These are phyloP conservation scores for Erythrobasidium hasegawianum DNA, from an alignment of 1,284 basidiomycete species.

Conservation along the genomic window DNA sequence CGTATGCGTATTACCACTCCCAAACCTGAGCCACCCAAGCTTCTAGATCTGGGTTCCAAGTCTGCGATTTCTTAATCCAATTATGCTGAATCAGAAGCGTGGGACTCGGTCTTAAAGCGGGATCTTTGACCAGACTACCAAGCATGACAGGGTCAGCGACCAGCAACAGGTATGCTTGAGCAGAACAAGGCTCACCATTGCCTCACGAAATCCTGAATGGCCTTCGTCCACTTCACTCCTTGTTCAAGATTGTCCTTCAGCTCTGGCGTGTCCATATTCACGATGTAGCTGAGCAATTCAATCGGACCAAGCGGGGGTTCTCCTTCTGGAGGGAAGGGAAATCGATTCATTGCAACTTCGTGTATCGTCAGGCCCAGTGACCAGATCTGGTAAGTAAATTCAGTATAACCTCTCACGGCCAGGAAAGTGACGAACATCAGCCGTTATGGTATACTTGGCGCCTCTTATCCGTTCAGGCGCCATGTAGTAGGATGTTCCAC, in stretches of 20 bases:
- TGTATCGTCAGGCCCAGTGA: constrained; percentile 88
- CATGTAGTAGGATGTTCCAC: constrained; percentile 98
- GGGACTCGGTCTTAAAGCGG: constrained; percentile 70
- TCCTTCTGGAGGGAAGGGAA: constrained; percentile 86
- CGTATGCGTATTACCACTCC: constrained; percentile 71
- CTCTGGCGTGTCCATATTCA: constrained; percentile 74
- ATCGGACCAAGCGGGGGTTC: constrained; percentile 67
- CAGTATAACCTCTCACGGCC: too few relatives aligned
- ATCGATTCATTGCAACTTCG: constrained; percentile 88
- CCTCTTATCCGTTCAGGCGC: constrained; percentile 99
- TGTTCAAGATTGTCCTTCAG: constrained; percentile 58
- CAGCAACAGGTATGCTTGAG: too few relatives aligned
- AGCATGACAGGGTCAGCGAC: too few relatives aligned
- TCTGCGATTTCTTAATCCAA: constrained; percentile 76
- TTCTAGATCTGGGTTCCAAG: constrained; percentile 79
- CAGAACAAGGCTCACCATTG: constrained; percentile 61
- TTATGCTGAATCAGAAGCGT: constrained; percentile 79
- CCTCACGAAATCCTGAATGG: constrained; percentile 89
- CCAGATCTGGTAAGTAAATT: too few relatives aligned
- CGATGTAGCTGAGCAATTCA: constrained; percentile 89
- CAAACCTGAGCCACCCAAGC: constrained; percentile 87
- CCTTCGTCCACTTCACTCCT: constrained; percentile 66
- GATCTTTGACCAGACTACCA: constrained; percentile 50
- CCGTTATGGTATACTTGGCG: constrained; percentile 93
- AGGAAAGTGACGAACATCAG: too few relatives aligned